Conservation (phyloP, 352 stramenopile species). For the Globisporangium spinosum region DNA sequence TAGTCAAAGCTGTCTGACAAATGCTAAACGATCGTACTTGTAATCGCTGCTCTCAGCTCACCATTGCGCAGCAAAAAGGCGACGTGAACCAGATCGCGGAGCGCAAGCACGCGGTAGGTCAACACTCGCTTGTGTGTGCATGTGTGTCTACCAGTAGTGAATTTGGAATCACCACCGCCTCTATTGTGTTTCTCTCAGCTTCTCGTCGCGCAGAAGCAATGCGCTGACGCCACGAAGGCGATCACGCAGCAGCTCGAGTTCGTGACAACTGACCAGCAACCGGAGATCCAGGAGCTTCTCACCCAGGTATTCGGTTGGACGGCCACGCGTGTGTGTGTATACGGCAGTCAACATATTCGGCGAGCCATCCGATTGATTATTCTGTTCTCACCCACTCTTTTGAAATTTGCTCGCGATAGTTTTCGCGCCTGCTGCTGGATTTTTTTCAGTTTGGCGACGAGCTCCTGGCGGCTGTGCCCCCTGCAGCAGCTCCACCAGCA, state of each 20-base stretch:
- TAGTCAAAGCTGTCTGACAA: too few species aligned
- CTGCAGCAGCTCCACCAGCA: neutral
- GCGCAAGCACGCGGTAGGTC: conserved; percentile 46
- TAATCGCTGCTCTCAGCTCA: conserved; percentile 28
- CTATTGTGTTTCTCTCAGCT: conserved; percentile 1
- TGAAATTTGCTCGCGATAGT: conserved; percentile 3
- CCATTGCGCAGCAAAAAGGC: conserved; percentile 50
- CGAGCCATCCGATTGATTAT: neutral
- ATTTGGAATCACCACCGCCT: neutral
- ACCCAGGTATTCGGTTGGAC: conserved; percentile 17
- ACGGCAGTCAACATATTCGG: too few species aligned
- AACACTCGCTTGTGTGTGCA: neutral
- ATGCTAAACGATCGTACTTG: too few species aligned
- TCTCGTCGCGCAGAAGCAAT: conserved; percentile 10
- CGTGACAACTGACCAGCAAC: conserved; percentile 24
- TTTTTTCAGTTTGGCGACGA: conserved; percentile 14
- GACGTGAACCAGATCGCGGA: conserved; percentile 56
- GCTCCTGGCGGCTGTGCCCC: conserved; percentile 3
- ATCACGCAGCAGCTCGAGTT: conserved; percentile 25
- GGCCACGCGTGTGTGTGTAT: neutral
- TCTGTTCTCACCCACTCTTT: conserved; percentile 4
- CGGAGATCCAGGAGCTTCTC: conserved; percentile 25
- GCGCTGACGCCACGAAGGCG: conserved; percentile 6
- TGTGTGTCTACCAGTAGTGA: too few species aligned
- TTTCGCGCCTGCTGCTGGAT: conserved; percentile 15